Evolutionary conservation across 2,329 filamentous ascomycete genomes (phyloP), one percentile per base, ranked within the genome.

Genomic region (Fusarium begoniae): DNA sequence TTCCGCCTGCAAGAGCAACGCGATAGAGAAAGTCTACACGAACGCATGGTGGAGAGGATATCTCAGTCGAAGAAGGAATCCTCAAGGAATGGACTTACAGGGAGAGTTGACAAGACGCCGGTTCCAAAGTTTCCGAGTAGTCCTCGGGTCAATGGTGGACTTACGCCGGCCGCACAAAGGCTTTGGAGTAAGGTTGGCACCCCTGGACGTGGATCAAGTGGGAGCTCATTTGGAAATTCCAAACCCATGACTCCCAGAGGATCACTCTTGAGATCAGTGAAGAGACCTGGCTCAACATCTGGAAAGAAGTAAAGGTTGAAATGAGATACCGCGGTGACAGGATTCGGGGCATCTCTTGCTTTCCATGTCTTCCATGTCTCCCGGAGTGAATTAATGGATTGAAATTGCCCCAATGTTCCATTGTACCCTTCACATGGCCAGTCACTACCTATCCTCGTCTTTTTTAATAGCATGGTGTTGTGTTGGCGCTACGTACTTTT

Each of bases 11-110:
- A 91, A 72, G 91, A 94, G 62, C 90, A 92, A 60, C 90, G 93
- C 60, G 90, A 89, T 71, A 87, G 96, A 43, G 96, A 98, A 83
- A 91, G 90, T 41, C 84, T 98, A 35, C 95, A 97, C 81, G 91
- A 96, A 78, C 90, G 91, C 41, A 94, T 98, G 88, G 95, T 98
- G 6, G 95, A 98, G 70, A 90, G 90, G 58, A 93, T 94, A 28
- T 90, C 93, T 18, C 90, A 90, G 77, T 92, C 88, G 6, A 95
- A 95, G 80, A 89, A 92, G 56, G 87, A 87, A 32, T 87, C 89
- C 9, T 87, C 88, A 13, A 88, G 87, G 63, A 84, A 88, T 24
- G 90, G 90, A 30, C 86, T 90, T 71, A 90, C 87, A 8, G 91
- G 88, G 20, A 92, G 87, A 75, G 86, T 84, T 18, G 87, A 89